Evolutionary conservation across 2,329 filamentous ascomycete species (phyloP), one percentile per base, ranked within the genome.

Genomic region (Xylariales sp.): DNA sequence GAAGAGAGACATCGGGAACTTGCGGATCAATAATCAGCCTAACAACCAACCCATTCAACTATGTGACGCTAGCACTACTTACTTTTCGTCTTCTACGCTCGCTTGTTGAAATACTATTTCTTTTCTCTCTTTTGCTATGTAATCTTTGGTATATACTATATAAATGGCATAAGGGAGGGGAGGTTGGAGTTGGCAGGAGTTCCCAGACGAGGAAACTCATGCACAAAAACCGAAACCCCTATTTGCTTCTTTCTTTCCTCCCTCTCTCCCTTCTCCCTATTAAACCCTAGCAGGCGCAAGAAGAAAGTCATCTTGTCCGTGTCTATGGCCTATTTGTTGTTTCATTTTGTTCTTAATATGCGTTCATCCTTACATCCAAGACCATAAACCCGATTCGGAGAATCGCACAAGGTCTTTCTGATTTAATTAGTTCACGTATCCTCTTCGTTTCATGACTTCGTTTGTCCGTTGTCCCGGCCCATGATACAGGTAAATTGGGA

Each of bases 21-120:
- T 28, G 56, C 45, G 56, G 56, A 59, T 59, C 56, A 59, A 59
- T 6, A 39, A 59, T 59, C 32, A 18, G 32, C 56, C 56, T 49
- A 10, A 48, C 43, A 28, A 46, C 5, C 39, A 5, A 12, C 9
- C 9, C 14, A 41, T 10, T 39, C 36, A 6, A 12, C 10, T 41
- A 41, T 3, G 1, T 23, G 23, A 23, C 23, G 12, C 39, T 41
- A 14, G 39, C 10, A 16, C 36, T 56, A 23, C 36, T 41, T 32
- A 50, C 45, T 10, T 3, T 36, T 36, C 14, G 4, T 32, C 34
- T 41, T 36, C 16, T 43, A 36, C 16, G 3, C 39, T 41, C 52
- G 18, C 32, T 36, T 46, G 16, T 18, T 41, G 41, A 23, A 32
- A 30, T 48, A 30, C 10, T 2, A 7, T 23, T 18, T 41, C 5